Evolutionary conservation across 768 basidiomycete species (phyloP).

Genomic region (Rhodotorula babjevae): DNA sequence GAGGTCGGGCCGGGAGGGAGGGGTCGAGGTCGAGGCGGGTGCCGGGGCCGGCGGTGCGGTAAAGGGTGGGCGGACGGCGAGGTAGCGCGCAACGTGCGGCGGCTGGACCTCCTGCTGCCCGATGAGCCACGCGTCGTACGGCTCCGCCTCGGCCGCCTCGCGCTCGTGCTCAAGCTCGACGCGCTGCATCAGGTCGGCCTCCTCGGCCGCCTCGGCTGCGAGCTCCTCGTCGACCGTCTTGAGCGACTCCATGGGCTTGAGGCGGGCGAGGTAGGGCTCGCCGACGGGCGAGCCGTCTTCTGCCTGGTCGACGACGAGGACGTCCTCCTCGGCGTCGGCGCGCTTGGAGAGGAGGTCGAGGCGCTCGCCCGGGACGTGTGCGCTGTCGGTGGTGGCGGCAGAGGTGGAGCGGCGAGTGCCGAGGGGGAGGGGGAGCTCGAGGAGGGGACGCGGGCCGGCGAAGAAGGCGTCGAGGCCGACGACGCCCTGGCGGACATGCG

Average conservation of each 20-base stretch:
- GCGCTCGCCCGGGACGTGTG: neutral
- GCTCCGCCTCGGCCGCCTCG: constrained; percentile 25
- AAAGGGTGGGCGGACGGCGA: constrained; percentile 30
- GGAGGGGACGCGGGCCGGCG: constrained; percentile 35
- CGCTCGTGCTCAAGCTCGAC: constrained; percentile 26
- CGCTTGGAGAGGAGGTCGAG: neutral
- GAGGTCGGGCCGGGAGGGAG: constrained; percentile 17
- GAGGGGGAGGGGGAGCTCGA: constrained; percentile 34
- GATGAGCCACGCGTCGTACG: constrained; percentile 38
- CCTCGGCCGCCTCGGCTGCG: constrained; percentile 27
- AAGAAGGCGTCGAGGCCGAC: constrained; percentile 35
- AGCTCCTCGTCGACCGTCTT: constrained; percentile 28
- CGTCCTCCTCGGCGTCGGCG: constrained; percentile 7
- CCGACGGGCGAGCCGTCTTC: constrained; percentile 29
- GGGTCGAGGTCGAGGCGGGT: neutral
- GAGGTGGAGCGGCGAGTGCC: constrained; percentile 16
- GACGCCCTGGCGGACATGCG: constrained; percentile 23
- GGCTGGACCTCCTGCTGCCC: constrained; percentile 24
- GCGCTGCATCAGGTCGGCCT: constrained; percentile 14
- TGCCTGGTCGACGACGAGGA: constrained; percentile 27
- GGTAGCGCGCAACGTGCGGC: constrained; percentile 29
- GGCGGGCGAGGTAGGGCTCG: constrained; percentile 21
- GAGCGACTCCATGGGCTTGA: constrained; percentile 2
- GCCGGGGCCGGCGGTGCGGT: constrained; percentile 3
- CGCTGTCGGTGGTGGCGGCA: neutral